Base-by-base conservation (phyloP, 495 filamentous ascomycete species). In the Talaromyces borbonicus region DNA sequence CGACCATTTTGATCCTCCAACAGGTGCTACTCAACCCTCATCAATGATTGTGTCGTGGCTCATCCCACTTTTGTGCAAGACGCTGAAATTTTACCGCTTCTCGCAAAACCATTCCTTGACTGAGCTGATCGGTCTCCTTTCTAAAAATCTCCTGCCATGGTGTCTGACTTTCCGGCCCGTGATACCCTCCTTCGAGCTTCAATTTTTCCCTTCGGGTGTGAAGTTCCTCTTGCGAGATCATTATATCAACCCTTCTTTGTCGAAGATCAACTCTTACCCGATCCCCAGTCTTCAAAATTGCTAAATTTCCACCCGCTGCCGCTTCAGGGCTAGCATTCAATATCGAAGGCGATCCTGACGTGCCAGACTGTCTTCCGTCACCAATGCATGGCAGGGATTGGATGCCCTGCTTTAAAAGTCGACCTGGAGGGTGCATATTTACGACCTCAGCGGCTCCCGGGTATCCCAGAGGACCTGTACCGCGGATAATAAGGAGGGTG, bases 161-260 rank as follows among this genome's bases (percentile, higher is more conserved):
- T 2, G 70, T 75, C 24, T 67, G 66, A 39, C 62, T 67, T 49
- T 63, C 61, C 3, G 61, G 56, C 1, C 49, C 47, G 29, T 48
- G 38, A 43, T 65, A 69, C 1, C 66, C 66, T 2, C 68, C 72
- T 7, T 53, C 46, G 0, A 52, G 44, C 11, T 57, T 51, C 11
- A 67, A 43, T 6, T 74, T 76, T 49, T 78, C 71, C 58, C 74
- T 73, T 48, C 89, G 67, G 51, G 68, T 61, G 12, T 63, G 71
- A 49, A 98, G 59, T 59, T 92, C 88, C n/a, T 71, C 64, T 24
- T 70, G 62, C 1, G 61, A 56, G 9, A 80, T 60, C 32, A 77
- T 55, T 22, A 81, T 66, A 49, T 81, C 67, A 0, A 81, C 68
- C 2, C 60, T 65, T 11, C 69, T 66, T 49, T 71, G 72, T 44